phyloP scores from a whole-genome alignment of 768 basidiomycete species.

The Lentinula guzmanii region DNA sequence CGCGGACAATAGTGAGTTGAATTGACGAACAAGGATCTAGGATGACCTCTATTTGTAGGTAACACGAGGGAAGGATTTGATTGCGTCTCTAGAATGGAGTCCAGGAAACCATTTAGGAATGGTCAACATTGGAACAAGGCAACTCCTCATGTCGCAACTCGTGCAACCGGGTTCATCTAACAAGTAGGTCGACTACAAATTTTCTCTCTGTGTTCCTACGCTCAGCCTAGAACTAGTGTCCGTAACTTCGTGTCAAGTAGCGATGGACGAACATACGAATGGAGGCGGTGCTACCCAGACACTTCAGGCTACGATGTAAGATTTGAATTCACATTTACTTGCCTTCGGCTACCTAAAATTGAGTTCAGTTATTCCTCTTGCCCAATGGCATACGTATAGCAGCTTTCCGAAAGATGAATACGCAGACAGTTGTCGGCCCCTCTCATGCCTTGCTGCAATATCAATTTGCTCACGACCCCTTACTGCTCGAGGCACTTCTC shows the following conservation, averaged over 20 bases:
- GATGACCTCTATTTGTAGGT: slow-evolving; percentile 14
- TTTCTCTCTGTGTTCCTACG: slow-evolving; percentile 8
- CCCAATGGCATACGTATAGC: slow-evolving; percentile 43
- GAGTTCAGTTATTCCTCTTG: slow-evolving; percentile 39
- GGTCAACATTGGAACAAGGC: slow-evolving; percentile 47
- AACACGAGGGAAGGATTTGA: slow-evolving; percentile 39
- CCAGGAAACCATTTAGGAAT: slow-evolving; percentile 50
- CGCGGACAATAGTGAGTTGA: slow-evolving; percentile 43
- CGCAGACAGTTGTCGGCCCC: slow-evolving; percentile 54
- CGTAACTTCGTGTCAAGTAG: slow-evolving; percentile 48
- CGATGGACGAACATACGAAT: slow-evolving; percentile 59
- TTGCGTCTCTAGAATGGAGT: slow-evolving; percentile 45
- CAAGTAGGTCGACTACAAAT: slow-evolving; percentile 32
- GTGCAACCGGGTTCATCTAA: slow-evolving; percentile 44
- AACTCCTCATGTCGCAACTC: slow-evolving; percentile 58
- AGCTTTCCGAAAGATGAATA: slow-evolving; percentile 47
- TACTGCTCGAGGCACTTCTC: slow-evolving; percentile 59
- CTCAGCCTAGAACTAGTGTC: slow-evolving; percentile 32
- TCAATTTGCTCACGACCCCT: slow-evolving; percentile 51
- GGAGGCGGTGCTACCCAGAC: slow-evolving; percentile 47
- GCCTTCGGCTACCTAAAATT: slow-evolving; percentile 7
- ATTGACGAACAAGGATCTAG: neutral
- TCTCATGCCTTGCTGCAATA: slow-evolving; percentile 61
- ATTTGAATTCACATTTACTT: slow-evolving; percentile 7
- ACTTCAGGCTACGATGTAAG: slow-evolving; percentile 59